Percentiles rank a stretch among this genome's conserved stretches.
These are phyloP conservation scores for Salix arbutifolia DNA, from an alignment of 345 rosid genomes.

Conservation along the genomic window DNA sequence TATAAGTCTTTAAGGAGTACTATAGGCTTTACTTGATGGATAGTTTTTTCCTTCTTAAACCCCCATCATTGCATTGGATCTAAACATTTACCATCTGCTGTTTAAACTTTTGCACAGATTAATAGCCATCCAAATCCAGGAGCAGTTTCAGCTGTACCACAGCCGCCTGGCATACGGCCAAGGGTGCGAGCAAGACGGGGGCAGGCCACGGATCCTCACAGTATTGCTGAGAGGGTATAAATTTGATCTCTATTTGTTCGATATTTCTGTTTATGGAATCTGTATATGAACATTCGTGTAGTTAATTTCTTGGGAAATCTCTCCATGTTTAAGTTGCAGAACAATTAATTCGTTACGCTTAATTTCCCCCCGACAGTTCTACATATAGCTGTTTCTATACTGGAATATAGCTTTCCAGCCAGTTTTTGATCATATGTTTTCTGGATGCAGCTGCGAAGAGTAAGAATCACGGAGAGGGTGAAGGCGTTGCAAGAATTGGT, in stretches of 20 bases:
- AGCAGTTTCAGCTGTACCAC: conserved; percentile 29
- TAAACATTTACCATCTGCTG: background rate
- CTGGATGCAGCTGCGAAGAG: conserved; percentile 57
- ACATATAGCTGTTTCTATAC: background rate
- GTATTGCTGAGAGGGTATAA: conserved; percentile 31
- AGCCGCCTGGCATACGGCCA: conserved; percentile 37
- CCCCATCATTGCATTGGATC: background rate
- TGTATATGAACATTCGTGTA: background rate
- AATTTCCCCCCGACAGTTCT: background rate
- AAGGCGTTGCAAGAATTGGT: conserved; percentile 74
- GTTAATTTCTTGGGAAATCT: background rate
- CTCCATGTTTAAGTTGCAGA: background rate
- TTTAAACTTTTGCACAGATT: conserved; percentile 31
- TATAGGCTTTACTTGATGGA: background rate
- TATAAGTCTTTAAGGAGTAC: background rate
- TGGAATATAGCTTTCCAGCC: background rate
- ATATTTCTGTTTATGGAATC: background rate
- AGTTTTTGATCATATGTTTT: background rate
- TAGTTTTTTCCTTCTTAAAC: background rate
- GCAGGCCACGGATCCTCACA: conserved; percentile 35
- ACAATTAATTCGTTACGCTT: background rate
- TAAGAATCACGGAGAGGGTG: conserved; percentile 68
- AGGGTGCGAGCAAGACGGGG: conserved; percentile 34
- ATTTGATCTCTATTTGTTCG: background rate
- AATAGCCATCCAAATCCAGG: conserved; percentile 40